Evolutionary conservation across 768 basidiomycete genomes (phyloP), one percentile per base, ranked within the genome.

Genomic region (Termitomyces sp.): DNA sequence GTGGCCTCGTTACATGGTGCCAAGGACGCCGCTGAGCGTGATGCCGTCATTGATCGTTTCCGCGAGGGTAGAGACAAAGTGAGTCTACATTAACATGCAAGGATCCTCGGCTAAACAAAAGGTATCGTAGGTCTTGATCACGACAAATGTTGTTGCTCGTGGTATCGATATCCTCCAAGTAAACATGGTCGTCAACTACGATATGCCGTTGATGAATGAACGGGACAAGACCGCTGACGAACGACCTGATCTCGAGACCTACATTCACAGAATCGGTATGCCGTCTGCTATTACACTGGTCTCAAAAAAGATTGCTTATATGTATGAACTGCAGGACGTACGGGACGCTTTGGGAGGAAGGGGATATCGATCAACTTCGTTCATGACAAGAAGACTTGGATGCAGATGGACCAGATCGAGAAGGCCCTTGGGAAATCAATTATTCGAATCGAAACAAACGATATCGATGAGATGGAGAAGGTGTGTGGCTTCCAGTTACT

Each of bases 131-230:
- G 81, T 83, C 47, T 75, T 99, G 60, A 99, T 99, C 68, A 98
- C 97, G 50, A 99, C 97, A 36, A 99, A 99, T 71, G 97, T 99
- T 66, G 90, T 98, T 59, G 95, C 97, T 1, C 86, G 97, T 16
- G 97, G 97, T 40, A 98, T 99, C 74, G 97, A 99, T 64, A 97
- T 99, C 65, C 79, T 94, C 52, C 96, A 98, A 75, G 97, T 99
- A 63, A 99, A 98, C 78, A 94, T 99, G 94, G 96, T 98, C n/a
- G 94, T 99, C 70, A 98, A 98, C 73, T 99, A 98, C 66, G 95
- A 98, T 66, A 80, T 97, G 25, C 94, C 95, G 0, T 74, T 94
- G 43, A 84, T 91, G 81, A 87, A 84, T 60, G 89, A 91, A 63
- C 84, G 88, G 13, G 73, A 76, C 51, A 70, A 74, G 59, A 62